Evolutionary conservation across 2,329 filamentous ascomycete genomes (phyloP), one percentile per base, ranked within the genome.

Genomic region (Fusarium papillatum): DNA sequence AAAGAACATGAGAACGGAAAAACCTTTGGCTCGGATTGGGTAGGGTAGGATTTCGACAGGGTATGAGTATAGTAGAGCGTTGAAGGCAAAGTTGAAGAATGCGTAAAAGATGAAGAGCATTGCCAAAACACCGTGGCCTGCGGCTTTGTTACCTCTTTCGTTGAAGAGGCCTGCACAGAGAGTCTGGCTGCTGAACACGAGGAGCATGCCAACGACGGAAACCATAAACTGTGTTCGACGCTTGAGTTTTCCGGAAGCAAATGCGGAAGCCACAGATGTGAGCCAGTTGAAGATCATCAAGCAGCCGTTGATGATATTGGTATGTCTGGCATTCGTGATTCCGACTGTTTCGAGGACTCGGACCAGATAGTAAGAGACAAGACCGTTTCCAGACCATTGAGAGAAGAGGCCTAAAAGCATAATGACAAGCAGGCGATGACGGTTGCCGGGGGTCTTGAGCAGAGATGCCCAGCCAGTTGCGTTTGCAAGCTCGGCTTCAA

Each of bases 271-370:
- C 2, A 77, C 75, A 1, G 73, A 75, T 3, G 71, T 78, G 4
- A 78, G n/a, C 76, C 69, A 74, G 68, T 78, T 72, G 48, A 74
- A 78, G 55, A 78, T 73, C 76, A 73, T 78, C 2, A 78, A 63
- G 8, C 64, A 76, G 4, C 75, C 68, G 5, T 77, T 78, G 38
- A 78, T 61, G 10, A 78, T 74, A n/a, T 77, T 77, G 0, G 50
- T 65, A 9, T 77, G 66, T 1, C 63, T 26, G 0, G 75, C 38
- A 4, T 68, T 24, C 1, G 63, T 71, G 4, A 61, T 41, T 19
- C 73, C 76, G 8, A 74, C 69, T 5, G 72, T 74, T 26, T 69
- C 69, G 17, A 74, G 43, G 1, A 74, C 72, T 10, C 70, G 63
- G 3, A 41, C 66, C 4, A 76, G n/a, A 8, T 78, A 78, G 9